Evolutionary conservation across 768 basidiomycete genomes (phyloP), one percentile per base, ranked within the genome.

Genomic region (Multifurca ochricompacta): DNA sequence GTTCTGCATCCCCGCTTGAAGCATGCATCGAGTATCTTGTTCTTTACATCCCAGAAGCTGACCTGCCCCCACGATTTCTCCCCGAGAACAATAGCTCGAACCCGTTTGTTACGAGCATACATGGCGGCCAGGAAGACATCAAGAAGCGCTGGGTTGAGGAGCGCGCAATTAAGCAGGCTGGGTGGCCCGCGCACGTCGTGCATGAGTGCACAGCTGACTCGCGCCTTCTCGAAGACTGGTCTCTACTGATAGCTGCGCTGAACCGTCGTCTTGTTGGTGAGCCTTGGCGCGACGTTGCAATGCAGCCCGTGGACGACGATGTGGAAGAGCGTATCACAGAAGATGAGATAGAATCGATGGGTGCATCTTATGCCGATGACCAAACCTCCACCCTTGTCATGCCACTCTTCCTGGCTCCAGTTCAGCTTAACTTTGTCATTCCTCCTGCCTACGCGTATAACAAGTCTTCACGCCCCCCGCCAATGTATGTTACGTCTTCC

Each of bases 21-120:
- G 88, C 91, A 0, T 81, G 82, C 48, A 83, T 93, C 41, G 87
- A 92, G 60, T 91, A 90, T 69, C 75, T 96, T 3, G 75, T 95
- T 41, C 74, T 95, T 19, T 80, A 89, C 62, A 65, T 88, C 5
- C 87, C 92, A 0, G 93, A 97, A 71, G 85, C 88, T 53, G 92
- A 95, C 62, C 76, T 96, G 4, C 94, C 94, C 0, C 65, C 73
- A 46, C 77, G 78, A 25, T 90, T 91, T 66, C 68, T 87, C 14
- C 80, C 85, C 4, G 65, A 73, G 9, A 67, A 68, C n/a, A 84
- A 82, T 61, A 80, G 85, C 3, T 87, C 85, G 0, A 77, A 80
- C 60, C 71, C 87, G 1, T 87, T 90, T 65, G 68, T 90, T 55
- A 80, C 79, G 13, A 78, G 82, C 3, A 72, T 74, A 3, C 82